Evolutionary conservation across 257 asterid species (phyloP), one percentile per base, ranked within the genome.

Genomic region (Phtheirospermum japonicum): DNA sequence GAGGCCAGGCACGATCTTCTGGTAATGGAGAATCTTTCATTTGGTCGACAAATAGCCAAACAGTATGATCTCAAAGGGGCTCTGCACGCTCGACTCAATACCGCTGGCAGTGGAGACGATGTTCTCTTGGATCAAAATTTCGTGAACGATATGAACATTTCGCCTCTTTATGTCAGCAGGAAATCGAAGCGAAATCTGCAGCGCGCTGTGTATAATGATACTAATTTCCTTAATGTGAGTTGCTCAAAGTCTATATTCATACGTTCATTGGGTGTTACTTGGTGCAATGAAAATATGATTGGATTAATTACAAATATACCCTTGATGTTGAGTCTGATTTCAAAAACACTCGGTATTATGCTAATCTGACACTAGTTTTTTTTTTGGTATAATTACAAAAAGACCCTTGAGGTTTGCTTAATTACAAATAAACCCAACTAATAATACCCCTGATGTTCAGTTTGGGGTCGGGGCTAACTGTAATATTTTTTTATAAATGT

Each of bases 11-110:
- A 81, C 16, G 94, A 92, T 74, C 82, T 92, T 57, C 75, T 92
- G 83, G 97, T 92, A 80, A 92, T 92, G 98, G 98, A 92, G 79
- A 88, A 92, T 75, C 97, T 88, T 73, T 83, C 95, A 20, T 88
- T 88, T 76, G 95, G 95, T 57, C 83, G 90, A 50, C 76, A 68
- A 59, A 80, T 83, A 36, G 71, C 85, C 26, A 75, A 80, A 39
- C 95, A 87, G 59, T 92, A 92, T 66, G 98, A 92, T 73, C 95
- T 92, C 69, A 92, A 92, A 79, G 98, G 98, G 7, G 95, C 95
- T 46, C 73, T 88, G 59, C 93, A 88, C 62, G 86, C 97, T 68
- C 84, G 95, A 61, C 80, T 79, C 54, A 84, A 64, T 73, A 62
- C 93, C 7, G 61, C 83, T 16, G 81, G 73, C 69, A 76, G 79